Percentiles rank a stretch among this genome's conserved stretches.
Evolutionary conservation across 768 basidiomycete genomes (phyloP).

Genomic region (Lyophyllum semitale): DNA sequence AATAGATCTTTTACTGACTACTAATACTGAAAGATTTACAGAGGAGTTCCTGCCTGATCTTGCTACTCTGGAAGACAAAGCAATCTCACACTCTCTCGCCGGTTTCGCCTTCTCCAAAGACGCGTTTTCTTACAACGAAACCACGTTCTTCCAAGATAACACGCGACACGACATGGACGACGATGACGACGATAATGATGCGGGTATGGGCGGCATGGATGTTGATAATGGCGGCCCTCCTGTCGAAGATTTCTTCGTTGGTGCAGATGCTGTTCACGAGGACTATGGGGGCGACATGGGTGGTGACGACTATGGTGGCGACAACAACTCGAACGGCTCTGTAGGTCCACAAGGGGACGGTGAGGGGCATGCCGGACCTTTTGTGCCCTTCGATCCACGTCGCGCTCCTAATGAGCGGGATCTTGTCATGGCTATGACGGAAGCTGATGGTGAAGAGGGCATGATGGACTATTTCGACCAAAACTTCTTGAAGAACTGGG

Average conservation of each 20-base stretch:
- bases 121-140: conserved; percentile 61
- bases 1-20: conserved; percentile 5
- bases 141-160: conserved; percentile 60
- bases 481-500: conserved; percentile 91
- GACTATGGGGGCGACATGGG: conserved; percentile 26
- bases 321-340: conserved; percentile 45
- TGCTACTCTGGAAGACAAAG: conserved; percentile 59
- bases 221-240: conserved; percentile 41
- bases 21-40: conserved; percentile 24
- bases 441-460: conserved; percentile 53
- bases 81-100: conserved; percentile 79
- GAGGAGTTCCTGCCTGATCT: conserved; percentile 77
- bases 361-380: conserved; percentile 46
- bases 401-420: conserved; percentile 75
- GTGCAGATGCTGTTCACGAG: conserved; percentile 45
- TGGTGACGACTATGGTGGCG: conserved; percentile 42
- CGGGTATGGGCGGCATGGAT: conserved; percentile 37
- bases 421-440: conserved; percentile 84
- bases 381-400: conserved; percentile 85
- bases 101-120: conserved; percentile 83
- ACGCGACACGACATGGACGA: conserved; percentile 42
- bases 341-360: conserved; percentile 43
- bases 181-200: conserved; percentile 45
- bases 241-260: conserved; percentile 70
- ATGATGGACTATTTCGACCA: conserved; percentile 91